phyloP scores from a whole-genome alignment of 257 asterid species.

The Petunia axillaris region DNA sequence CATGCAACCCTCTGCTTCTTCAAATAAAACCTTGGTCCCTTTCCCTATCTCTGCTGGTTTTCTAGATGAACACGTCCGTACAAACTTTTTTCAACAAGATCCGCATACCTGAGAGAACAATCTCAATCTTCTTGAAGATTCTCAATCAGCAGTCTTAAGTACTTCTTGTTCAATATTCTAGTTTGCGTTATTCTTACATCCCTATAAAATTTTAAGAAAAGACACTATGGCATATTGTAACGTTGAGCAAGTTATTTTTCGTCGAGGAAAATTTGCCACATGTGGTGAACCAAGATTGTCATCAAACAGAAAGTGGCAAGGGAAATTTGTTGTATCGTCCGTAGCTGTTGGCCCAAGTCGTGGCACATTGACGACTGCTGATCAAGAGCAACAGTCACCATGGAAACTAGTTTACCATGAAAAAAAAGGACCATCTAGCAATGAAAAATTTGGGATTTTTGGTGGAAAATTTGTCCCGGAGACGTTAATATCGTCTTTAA shows the following conservation, averaged over 20 bases:
- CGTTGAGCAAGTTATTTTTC: background rate
- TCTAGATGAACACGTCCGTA: no score
- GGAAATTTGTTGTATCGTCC: conserved; percentile 2
- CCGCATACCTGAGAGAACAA: no score
- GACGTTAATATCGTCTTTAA: conserved; percentile 55
- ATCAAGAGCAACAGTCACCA: conserved; percentile 1
- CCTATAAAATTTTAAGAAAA: background rate
- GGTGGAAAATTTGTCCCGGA: conserved; percentile 83
- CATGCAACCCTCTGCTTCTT: no score
- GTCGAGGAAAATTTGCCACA: background rate
- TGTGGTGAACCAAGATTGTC: background rate
- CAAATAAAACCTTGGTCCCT: no score
- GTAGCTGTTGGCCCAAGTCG: conserved; percentile 19
- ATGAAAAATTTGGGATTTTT: conserved; percentile 65
- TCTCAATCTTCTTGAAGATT: no score
- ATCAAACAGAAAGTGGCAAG: background rate
- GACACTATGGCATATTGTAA: conserved; percentile 32
- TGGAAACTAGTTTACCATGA: conserved; percentile 26
- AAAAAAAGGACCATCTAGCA: conserved; percentile 26
- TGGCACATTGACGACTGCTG: background rate
- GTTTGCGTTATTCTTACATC: background rate
- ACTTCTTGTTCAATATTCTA: no score
- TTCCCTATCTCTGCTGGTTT: no score
- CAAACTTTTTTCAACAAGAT: no score
- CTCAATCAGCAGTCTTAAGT: no score